Evolutionary conservation across 176 grass and related monocot species (phyloP).

Genomic region (Zoysia pacifica): DNA sequence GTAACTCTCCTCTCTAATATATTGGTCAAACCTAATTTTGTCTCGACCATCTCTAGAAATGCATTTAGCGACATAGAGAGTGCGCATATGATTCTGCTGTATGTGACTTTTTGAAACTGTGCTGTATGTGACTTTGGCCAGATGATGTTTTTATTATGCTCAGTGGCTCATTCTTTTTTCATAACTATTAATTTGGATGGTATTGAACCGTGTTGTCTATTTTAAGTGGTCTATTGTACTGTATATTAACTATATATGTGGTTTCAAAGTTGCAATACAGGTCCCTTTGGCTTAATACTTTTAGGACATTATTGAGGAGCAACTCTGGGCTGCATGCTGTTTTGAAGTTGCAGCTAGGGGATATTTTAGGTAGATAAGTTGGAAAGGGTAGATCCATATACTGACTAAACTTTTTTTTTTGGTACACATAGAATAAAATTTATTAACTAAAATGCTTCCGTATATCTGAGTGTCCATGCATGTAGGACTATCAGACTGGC

Average conservation of each 20-base stretch:
- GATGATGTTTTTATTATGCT: slow-evolving; percentile 10
- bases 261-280: neutral
- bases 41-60: no score
- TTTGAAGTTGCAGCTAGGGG: neutral
- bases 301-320: slow-evolving; percentile 14
- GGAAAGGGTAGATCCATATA: neutral
- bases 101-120: no score
- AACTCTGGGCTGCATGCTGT: slow-evolving; percentile 3
- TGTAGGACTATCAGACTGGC: neutral
- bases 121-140: neutral
- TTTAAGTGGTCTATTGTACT: neutral
- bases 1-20: no score
- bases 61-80: neutral
- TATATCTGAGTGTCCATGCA: neutral
- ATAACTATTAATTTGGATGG: neutral
- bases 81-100: neutral
- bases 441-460: neutral
- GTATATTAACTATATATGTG: slow-evolving; percentile 7
- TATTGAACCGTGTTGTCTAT: neutral
- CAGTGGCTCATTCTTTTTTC: neutral
- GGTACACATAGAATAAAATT: neutral
- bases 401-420: neutral
- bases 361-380: slow-evolving; percentile 2
- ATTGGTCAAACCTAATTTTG: no score
- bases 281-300: neutral